phyloP scores from a whole-genome alignment of 2,329 filamentous ascomycete genomes.

The Corinectria fuckeliana region DNA sequence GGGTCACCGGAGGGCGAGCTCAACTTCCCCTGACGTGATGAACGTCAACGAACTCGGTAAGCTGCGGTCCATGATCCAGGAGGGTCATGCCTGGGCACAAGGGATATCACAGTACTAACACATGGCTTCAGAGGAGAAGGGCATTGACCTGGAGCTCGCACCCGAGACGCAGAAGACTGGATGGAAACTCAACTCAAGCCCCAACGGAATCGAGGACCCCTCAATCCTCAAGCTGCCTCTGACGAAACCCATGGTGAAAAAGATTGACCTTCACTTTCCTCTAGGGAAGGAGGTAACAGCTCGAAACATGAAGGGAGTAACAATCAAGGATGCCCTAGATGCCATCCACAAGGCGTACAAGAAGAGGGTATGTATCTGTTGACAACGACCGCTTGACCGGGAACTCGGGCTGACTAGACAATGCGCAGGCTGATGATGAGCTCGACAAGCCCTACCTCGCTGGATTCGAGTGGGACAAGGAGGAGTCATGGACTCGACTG shows the following conservation, averaged over 20 bases:
- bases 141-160: conserved; percentile 74
- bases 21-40: conserved; percentile 67
- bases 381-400: background rate
- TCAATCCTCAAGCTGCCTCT: conserved; percentile 83
- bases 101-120: too few species aligned
- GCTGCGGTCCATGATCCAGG: conserved; percentile 47
- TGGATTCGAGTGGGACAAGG: conserved; percentile 96
- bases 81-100: too few species aligned
- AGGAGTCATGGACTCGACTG: conserved; percentile 87
- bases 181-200: conserved; percentile 94
- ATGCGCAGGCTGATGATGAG: conserved; percentile 81
- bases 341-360: conserved; percentile 96
- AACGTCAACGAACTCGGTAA: conserved; percentile 88
- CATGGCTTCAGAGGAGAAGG: conserved; percentile 68
- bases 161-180: conserved; percentile 86
- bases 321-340: conserved; percentile 95
- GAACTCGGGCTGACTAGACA: conserved; percentile 8
- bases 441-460: conserved; percentile 85
- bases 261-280: conserved; percentile 92
- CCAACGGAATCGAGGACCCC: conserved; percentile 79
- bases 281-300: conserved; percentile 87
- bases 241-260: conserved; percentile 84
- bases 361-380: conserved; percentile 75
- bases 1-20: conserved; percentile 73
- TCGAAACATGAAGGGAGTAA: conserved; percentile 91